Percentiles rank a stretch among this genome's conserved stretches.
Conservation (phyloP, 352 stramenopile genomes). For the Pythium monospermum region DNA sequence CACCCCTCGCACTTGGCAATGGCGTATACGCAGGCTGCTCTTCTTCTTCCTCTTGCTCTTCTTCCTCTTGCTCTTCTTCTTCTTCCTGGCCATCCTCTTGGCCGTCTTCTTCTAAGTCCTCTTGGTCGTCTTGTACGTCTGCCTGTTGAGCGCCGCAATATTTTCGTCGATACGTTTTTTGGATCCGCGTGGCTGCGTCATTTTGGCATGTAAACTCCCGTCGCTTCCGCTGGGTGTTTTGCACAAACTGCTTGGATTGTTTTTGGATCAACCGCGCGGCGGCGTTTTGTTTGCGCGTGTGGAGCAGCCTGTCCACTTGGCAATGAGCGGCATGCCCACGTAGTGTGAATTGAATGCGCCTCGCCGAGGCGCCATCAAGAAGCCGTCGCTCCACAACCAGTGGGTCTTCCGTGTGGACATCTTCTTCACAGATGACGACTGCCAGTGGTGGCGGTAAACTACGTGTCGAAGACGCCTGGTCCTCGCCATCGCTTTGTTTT, state of each 20-base stretch:
- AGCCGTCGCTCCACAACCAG: conserved; percentile 5
- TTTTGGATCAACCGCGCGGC: background rate
- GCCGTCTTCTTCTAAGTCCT: background rate
- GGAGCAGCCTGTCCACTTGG: background rate
- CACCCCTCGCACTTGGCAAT: background rate
- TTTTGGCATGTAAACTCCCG: background rate
- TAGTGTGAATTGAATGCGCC: conserved; percentile 12
- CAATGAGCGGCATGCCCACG: conserved; percentile 3
- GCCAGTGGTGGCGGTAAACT: background rate
- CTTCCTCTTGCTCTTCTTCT: no score
- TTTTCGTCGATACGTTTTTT: conserved; percentile 1
- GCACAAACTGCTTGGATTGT: no score
- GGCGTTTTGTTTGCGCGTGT: background rate
- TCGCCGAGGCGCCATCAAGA: conserved; percentile 9
- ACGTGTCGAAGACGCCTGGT: no score
- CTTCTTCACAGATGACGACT: conserved; percentile 6
- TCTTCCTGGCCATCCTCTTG: background rate
- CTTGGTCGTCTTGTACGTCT: background rate
- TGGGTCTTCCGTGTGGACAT: background rate
- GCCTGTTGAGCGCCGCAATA: no score
- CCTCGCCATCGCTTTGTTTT: background rate
- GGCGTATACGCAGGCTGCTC: conserved; percentile 11
- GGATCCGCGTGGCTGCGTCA: conserved; percentile 5
- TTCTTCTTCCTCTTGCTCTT: background rate
- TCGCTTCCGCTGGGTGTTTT: no score